Evolutionary conservation across 257 asterid genomes (phyloP), one percentile per base, ranked within the genome.

Genomic region (Ilex aquifolium): DNA sequence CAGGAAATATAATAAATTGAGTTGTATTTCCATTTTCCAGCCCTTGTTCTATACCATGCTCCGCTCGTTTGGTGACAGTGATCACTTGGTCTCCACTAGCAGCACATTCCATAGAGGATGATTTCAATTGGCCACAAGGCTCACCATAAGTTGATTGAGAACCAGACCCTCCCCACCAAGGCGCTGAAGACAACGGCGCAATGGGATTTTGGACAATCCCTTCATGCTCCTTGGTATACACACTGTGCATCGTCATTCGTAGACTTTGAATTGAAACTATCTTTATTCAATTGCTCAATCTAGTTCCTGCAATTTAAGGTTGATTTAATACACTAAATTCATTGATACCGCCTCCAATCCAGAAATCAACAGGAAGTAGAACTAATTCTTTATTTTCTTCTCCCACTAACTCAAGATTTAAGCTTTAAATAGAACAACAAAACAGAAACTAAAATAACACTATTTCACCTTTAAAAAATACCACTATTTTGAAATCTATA

Each of bases 131-230:
- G 64, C 65, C 76, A 59, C 76, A 69, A 68, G 66, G 73, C 17
- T 76, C 80, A 50, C 59, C 76, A 57, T 27, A 68, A 56, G 64
- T 77, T 61, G 76, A 66, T 59, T 76, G 87, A 69, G 76, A 69
- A 67, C 81, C 82, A 32, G 70, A 61, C 8, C 77, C 76, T n/a
- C 44, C 59, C 95, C 88, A 83, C 80, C 82, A 79, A 11, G 88
- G 80, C 71, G 60, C 69, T 14, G 79, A 40, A 6, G 65, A 39
- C 31, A 69, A 68, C n/a, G 74, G 32, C 36, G 58, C 75, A 14
- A 60, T 40, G 59, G 82, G 52, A 62, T 67, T 71, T 50, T 63
- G 70, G 53, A 46, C 64, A 71, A 76, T 57, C 60, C 75, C 82
- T 56, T 75, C 79, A 69, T 74, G 69, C 31, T 79, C 86, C 59